These are phyloP conservation scores for Backusella westeae DNA, from an alignment of 192 early-diverging fungal genomes.

Conservation along the genomic window DNA sequence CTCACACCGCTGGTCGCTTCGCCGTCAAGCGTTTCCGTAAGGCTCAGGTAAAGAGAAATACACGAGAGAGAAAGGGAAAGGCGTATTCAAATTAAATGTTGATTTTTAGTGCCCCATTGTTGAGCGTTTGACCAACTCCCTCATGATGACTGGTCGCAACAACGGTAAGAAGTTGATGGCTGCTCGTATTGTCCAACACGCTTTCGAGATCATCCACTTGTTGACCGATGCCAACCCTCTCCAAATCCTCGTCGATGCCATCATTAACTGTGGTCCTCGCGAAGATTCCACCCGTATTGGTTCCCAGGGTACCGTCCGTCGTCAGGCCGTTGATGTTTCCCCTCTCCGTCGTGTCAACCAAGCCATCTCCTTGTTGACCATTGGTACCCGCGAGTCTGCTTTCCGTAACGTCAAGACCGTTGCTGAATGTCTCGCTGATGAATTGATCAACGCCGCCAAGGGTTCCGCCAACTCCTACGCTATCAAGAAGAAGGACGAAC, in stretches of 20 bases:
- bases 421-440: constrained; percentile 99
- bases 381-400: constrained; percentile 95
- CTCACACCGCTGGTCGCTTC: constrained; percentile 98
- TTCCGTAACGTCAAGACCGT: constrained; percentile 99
- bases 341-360: constrained; percentile 98
- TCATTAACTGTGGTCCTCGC: constrained; percentile 99
- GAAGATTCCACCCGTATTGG: constrained; percentile 99
- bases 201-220: constrained; percentile 99
- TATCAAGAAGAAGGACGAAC: constrained; percentile 99
- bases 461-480: constrained; percentile 99
- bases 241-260: constrained; percentile 97
- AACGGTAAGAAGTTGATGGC: constrained; percentile 99
- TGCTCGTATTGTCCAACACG: constrained; percentile 98
- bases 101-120: constrained; percentile 85
- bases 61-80: neutral
- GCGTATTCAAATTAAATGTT: neutral
- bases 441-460: constrained; percentile 97
- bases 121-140: constrained; percentile 98
- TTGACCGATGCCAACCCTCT: constrained; percentile 98
- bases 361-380: constrained; percentile 92
- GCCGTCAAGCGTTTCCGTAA: constrained; percentile 97
- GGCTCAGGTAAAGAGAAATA: constrained; percentile 65
- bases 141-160: constrained; percentile 99
- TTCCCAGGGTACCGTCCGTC: constrained; percentile 96
- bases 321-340: constrained; percentile 99